Percentiles rank a stretch among this genome's conserved stretches.
These are phyloP conservation scores for Passiflora organensis DNA, from an alignment of 345 rosid genomes.

Conservation along the genomic window DNA sequence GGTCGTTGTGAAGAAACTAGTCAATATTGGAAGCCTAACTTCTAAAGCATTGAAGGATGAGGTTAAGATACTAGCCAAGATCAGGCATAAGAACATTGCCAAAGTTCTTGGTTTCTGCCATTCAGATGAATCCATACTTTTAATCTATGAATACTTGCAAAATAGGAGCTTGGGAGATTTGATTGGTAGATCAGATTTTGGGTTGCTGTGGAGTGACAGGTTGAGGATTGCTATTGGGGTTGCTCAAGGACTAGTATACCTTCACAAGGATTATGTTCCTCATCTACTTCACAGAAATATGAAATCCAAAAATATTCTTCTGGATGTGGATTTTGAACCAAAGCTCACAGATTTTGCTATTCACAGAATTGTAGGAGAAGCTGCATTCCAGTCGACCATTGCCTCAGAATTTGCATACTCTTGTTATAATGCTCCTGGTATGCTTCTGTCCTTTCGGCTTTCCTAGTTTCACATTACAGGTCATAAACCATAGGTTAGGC, in stretches of 20 bases:
- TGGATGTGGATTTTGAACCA: slow-evolving; percentile 65
- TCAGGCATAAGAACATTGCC: slow-evolving; percentile 68
- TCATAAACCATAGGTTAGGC: background rate
- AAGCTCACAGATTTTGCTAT: slow-evolving; percentile 80
- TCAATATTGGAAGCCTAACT: slow-evolving; percentile 52
- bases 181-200: slow-evolving; percentile 40
- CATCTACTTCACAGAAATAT: slow-evolving; percentile 75
- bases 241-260: slow-evolving; percentile 76
- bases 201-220: slow-evolving; percentile 67
- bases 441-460: background rate
- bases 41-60: slow-evolving; percentile 67
- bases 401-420: slow-evolving; percentile 47
- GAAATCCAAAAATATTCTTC: slow-evolving; percentile 68
- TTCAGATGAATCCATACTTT: slow-evolving; percentile 65
- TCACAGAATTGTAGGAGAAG: slow-evolving; percentile 69
- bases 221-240: slow-evolving; percentile 73
- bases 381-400: slow-evolving; percentile 61
- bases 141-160: slow-evolving; percentile 61
- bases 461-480: background rate
- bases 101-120: slow-evolving; percentile 78
- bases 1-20: slow-evolving; percentile 71
- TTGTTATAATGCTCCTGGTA: slow-evolving; percentile 85
- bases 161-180: slow-evolving; percentile 76
- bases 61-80: slow-evolving; percentile 80
- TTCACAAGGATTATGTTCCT: slow-evolving; percentile 73